These are phyloP conservation scores for Strobilomyces confusus DNA, from an alignment of 768 basidiomycete species.

Conservation along the genomic window DNA sequence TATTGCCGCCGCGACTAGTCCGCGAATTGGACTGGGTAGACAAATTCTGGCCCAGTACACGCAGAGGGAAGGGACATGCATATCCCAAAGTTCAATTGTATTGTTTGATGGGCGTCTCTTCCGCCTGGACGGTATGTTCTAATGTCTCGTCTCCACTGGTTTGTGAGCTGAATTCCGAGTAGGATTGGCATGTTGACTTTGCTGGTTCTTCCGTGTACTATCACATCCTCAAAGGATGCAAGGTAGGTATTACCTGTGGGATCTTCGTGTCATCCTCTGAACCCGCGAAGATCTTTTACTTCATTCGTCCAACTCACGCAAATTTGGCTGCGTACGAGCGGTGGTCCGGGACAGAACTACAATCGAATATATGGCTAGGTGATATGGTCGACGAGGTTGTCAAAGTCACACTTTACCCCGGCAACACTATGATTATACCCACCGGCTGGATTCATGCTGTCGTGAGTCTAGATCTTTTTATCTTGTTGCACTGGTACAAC, in stretches of 20 bases:
- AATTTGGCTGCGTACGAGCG: conserved; percentile 89
- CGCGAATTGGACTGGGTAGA: conserved; percentile 97
- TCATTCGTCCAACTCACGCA: conserved; percentile 81
- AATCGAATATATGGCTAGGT: conserved; percentile 87
- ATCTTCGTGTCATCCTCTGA: not conserved
- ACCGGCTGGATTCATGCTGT: conserved; percentile 99
- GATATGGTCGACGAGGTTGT: conserved; percentile 89
- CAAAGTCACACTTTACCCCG: conserved; percentile 70
- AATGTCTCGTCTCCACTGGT: not conserved
- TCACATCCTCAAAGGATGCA: conserved; percentile 82
- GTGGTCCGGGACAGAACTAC: conserved; percentile 91
- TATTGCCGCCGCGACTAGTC: conserved; percentile 79
- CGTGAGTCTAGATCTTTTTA: conserved; percentile 42
- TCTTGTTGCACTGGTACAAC: conserved; percentile 1
- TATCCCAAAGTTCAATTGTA: conserved; percentile 96
- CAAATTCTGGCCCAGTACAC: conserved; percentile 84
- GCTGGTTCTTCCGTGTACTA: conserved; percentile 98
- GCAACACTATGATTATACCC: conserved; percentile 92
- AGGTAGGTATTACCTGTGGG: conserved; percentile 43
- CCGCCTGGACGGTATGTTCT: conserved; percentile 86
- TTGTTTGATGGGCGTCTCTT: conserved; percentile 92
- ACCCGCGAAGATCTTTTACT: conserved; percentile 78
- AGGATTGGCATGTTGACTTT: conserved; percentile 99
- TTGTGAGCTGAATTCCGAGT: conserved; percentile 3
- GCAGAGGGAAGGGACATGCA: conserved; percentile 64